A percentile compares a stretch with the other conserved stretches of the same genome.
These are phyloP conservation scores for Trypanosoma caninum DNA, from an alignment of 208 protist genomes.

Conservation along the genomic window DNA sequence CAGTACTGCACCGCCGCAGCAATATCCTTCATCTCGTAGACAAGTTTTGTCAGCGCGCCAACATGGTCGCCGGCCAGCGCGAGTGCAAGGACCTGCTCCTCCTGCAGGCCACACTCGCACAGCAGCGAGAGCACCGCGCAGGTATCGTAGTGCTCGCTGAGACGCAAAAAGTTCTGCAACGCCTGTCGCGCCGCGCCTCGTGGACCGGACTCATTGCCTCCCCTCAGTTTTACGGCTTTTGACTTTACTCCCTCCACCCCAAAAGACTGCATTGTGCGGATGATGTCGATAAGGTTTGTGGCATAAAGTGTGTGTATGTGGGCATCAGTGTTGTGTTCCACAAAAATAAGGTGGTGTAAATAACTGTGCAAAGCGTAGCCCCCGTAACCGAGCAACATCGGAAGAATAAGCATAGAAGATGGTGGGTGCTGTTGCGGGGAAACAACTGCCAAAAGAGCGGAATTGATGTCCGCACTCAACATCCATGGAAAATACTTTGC, in stretches of 20 bases:
- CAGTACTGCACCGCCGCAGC: constrained; percentile 43
- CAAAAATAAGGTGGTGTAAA: constrained; percentile 29
- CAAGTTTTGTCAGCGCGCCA: constrained; percentile 33
- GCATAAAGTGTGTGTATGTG: constrained; percentile 39
- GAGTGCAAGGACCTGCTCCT: constrained; percentile 44
- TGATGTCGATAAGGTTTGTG: constrained; percentile 26
- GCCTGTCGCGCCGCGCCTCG: constrained; percentile 32
- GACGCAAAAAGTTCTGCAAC: constrained; percentile 35
- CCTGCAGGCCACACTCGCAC: constrained; percentile 21
- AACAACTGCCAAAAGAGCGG: constrained; percentile 1
- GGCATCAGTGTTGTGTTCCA: constrained; percentile 10
- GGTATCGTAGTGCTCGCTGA: constrained; percentile 33
- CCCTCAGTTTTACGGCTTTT: constrained; percentile 6
- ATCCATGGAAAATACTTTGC: constrained; percentile 8
- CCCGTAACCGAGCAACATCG: constrained; percentile 18
- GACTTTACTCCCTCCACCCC: constrained; percentile 23
- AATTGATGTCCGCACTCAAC: background rate
- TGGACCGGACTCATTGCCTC: constrained; percentile 37
- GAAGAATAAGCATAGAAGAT: constrained; percentile 10
- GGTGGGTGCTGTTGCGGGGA: background rate
- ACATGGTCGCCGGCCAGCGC: constrained; percentile 39
- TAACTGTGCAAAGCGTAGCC: constrained; percentile 8
- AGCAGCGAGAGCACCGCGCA: constrained; percentile 32
- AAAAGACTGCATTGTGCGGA: constrained; percentile 22
- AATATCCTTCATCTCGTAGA: constrained; percentile 46